Evolutionary conservation across 495 filamentous ascomycete species (phyloP).

Genomic region (Penicillium tannophilum): DNA sequence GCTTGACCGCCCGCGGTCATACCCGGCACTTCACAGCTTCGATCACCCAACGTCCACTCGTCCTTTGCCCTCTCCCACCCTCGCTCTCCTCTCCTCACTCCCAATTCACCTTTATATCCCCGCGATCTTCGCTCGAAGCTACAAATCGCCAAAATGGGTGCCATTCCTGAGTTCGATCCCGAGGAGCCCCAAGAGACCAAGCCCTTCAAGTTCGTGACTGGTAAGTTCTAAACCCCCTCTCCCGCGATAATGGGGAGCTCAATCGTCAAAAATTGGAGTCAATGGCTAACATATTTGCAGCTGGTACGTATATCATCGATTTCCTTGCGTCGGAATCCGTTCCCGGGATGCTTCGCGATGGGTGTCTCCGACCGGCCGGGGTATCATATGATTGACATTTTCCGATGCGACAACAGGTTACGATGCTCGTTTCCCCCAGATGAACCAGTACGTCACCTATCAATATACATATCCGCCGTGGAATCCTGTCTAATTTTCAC

Average conservation of each 20-base stretch:
- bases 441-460: constrained; percentile 72
- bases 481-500: constrained; percentile 14
- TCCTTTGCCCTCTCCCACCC: constrained; percentile 30
- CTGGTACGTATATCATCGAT: constrained; percentile 44
- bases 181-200: constrained; percentile 86
- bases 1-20: constrained; percentile 48
- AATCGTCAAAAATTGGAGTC: constrained; percentile 35
- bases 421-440: constrained; percentile 98
- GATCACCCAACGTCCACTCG: constrained; percentile 32
- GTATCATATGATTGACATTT: constrained; percentile 34
- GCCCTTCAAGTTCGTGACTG: constrained; percentile 99
- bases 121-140: constrained; percentile 29
- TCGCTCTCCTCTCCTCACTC: constrained; percentile 21
- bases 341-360: constrained; percentile 14
- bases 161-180: constrained; percentile 77
- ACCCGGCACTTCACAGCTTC: constrained; percentile 45
- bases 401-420: constrained; percentile 65
- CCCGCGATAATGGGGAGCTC: constrained; percentile 24
- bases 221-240: constrained; percentile 58
- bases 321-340: constrained; percentile 15
- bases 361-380: constrained; percentile 21
- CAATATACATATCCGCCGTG: neutral
- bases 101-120: constrained; percentile 5
- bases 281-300: constrained; percentile 52
- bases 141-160: constrained; percentile 49